Conservation (phyloP, 495 filamentous ascomycete genomes). For the Aspergillus cavernicola region DNA sequence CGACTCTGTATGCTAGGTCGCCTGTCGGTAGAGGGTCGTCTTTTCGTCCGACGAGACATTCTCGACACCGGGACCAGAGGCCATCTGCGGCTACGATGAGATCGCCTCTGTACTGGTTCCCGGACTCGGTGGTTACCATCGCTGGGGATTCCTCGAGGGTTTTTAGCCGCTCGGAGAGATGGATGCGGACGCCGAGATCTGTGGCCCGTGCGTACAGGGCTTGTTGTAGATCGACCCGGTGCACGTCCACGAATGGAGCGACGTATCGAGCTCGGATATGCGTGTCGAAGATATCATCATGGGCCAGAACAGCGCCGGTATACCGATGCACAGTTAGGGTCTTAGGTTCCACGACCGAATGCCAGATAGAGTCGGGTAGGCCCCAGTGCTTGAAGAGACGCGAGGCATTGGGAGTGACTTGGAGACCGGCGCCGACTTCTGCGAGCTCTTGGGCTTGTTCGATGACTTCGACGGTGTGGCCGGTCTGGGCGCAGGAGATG, state of each 20-base stretch:
- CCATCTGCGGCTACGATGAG: conserved; percentile 59
- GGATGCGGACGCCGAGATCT: conserved; percentile 50
- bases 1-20: conserved; percentile 66
- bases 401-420: conserved; percentile 56
- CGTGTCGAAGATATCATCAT: conserved; percentile 44
- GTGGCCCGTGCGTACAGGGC: conserved; percentile 49
- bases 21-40: conserved; percentile 54
- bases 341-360: conserved; percentile 48
- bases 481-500: conserved; percentile 54
- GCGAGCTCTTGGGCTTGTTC: conserved; percentile 60
- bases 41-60: conserved; percentile 42
- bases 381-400: conserved; percentile 53
- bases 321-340: conserved; percentile 57
- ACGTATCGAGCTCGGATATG: conserved; percentile 41
- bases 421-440: conserved; percentile 52
- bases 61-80: conserved; percentile 49
- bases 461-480: conserved; percentile 59
- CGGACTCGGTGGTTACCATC: conserved; percentile 24
- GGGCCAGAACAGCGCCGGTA: conserved; percentile 49
- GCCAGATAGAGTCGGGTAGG: conserved; percentile 41
- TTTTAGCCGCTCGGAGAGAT: conserved; percentile 42
- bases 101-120: conserved; percentile 39
- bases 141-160: conserved; percentile 20
- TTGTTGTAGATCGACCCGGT: conserved; percentile 56
- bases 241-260: conserved; percentile 55